A percentile compares a stretch with the other conserved stretches of the same genome.
Conservation (phyloP, 2,329 filamentous ascomycete genomes). For the Penicillium sp. region DNA sequence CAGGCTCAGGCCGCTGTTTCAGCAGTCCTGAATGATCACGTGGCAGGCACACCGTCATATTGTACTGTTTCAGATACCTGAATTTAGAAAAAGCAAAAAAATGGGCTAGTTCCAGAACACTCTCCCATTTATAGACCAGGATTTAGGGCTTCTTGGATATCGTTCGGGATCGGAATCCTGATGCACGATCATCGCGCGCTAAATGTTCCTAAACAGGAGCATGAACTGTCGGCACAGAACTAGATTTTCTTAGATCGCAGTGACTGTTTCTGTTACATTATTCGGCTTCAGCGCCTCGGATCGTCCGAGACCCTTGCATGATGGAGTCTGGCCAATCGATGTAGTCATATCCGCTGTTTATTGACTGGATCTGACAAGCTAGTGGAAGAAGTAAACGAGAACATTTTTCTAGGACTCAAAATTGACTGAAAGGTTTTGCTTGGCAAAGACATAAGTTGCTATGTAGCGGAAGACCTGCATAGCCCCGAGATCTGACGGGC, state of each 20-base stretch:
- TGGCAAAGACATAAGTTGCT: background rate
- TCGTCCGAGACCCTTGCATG: background rate
- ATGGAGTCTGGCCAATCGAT: background rate
- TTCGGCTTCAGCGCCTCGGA: background rate
- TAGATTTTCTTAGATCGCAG: background rate
- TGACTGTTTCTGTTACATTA: background rate
- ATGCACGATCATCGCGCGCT: background rate
- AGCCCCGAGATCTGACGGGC: background rate
- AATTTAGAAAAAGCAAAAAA: background rate
- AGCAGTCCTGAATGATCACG: background rate
- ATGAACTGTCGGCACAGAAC: background rate
- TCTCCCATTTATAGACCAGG: background rate
- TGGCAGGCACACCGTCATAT: background rate
- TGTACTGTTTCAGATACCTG: background rate
- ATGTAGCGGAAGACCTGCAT: background rate
- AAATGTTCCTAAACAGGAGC: background rate
- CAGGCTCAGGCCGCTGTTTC: constrained; percentile 1
- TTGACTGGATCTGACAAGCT: background rate
- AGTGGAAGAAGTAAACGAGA: background rate
- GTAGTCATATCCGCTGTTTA: background rate
- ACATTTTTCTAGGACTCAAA: background rate
- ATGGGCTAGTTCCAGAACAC: background rate
- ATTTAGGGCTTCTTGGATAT: background rate
- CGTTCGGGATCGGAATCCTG: background rate
- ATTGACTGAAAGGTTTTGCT: background rate